Percentiles rank a stretch among this genome's conserved stretches.
Evolutionary conservation across 371 early-diverging fungal species (phyloP).

Genomic region (Basidiobolus heterosporus): DNA sequence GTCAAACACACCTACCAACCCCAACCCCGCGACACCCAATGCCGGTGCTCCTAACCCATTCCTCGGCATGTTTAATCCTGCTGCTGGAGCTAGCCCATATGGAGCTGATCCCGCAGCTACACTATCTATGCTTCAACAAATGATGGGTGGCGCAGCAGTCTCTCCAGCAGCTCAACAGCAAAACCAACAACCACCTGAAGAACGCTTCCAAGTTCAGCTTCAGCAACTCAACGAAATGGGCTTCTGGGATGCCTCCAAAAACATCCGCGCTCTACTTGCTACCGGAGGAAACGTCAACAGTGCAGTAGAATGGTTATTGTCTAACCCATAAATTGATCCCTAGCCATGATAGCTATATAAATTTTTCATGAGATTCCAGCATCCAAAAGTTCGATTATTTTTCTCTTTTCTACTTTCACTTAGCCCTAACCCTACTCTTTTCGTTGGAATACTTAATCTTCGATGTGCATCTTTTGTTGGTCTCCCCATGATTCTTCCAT

Average conservation of each 20-base stretch:
- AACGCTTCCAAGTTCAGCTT: conserved; percentile 75
- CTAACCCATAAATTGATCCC: conserved; percentile 5
- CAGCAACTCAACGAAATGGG: conserved; percentile 94
- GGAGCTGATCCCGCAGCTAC: conserved; percentile 17
- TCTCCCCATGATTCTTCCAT: too few species aligned
- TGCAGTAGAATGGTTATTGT: conserved; percentile 77
- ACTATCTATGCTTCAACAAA: background rate
- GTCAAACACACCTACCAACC: conserved; percentile 1
- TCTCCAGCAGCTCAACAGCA: conserved; percentile 9
- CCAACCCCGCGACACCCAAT: background rate
- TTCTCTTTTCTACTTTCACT: too few species aligned
- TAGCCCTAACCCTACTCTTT: too few species aligned
- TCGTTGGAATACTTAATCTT: too few species aligned
- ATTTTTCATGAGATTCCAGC: too few species aligned
- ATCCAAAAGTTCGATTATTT: too few species aligned
- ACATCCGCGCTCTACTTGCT: conserved; percentile 69
- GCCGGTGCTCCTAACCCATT: conserved; percentile 8
- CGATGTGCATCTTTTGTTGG: too few species aligned
- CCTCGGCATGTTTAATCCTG: conserved; percentile 9
- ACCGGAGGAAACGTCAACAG: conserved; percentile 84
- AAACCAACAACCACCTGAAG: conserved; percentile 59
- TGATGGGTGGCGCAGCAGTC: conserved; percentile 20
- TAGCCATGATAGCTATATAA: too few species aligned
- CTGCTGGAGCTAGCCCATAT: conserved; percentile 16
- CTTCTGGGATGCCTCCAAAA: conserved; percentile 75